Base-by-base conservation (phyloP, 2,329 filamentous ascomycete genomes). In the Apiospora aurea region DNA sequence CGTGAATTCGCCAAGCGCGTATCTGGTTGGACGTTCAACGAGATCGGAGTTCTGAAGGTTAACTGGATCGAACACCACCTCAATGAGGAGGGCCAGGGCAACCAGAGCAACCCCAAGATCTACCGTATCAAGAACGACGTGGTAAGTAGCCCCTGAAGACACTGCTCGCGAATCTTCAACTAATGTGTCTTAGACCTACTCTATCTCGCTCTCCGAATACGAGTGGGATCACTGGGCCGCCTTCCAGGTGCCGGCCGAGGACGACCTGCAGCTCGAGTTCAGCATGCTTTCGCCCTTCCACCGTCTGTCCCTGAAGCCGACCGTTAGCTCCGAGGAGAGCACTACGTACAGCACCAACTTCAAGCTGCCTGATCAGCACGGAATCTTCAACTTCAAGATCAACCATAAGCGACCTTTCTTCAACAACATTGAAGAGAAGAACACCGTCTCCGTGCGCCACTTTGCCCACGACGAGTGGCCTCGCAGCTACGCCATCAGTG, bases 211-310 rank as follows among this genome's bases (percentile, higher is more conserved):
- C 70, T 97, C 95, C 38, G 95, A 98, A 82, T 97, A 94, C 82
- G 83, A 84, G 69, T 91, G 90, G 85, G 90, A 94, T 81, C 89
- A 91, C 79, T 97, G 92, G 86, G 83, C 86, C 7, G 93, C 95
- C 66, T 98, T 95, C 84, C 86, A 85, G 53, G 86, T 93, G 26
- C 91, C 94, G 29, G 80, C 87, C 11, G 87, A 84, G 74, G 96
- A 99, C 81, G 87, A 86, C 41, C 81, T 99, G 46, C 96, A 99
- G 83, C 93, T 99, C 74, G 96, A 99, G 83, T 98, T 98, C 87
- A 95, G 92, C 85, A 99, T 98, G 96, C 92, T 99, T 67, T 98
- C 96, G 1, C 96, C 96, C 71, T 98, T 98, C 90, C 93, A 98
- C 85, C 95, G 96, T 57, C 88, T 98, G 46, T 87, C 91, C 73